phyloP scores from a whole-genome alignment of 2,329 filamentous ascomycete species.

The Mollisia scopiformis region DNA sequence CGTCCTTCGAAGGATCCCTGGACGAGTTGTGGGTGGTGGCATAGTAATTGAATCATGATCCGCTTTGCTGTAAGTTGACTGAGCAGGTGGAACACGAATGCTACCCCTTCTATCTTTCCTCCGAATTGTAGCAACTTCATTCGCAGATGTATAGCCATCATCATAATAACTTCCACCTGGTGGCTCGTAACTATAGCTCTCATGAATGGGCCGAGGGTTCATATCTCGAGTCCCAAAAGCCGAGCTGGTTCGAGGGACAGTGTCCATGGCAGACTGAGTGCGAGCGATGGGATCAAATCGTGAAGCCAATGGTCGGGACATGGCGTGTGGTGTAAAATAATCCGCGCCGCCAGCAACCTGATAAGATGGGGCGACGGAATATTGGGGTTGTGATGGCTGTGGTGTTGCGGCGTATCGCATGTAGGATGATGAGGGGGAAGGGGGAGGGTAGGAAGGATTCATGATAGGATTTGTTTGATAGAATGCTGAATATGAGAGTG shows the following conservation, averaged over 20 bases:
- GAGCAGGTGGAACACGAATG: slow-evolving; percentile 26
- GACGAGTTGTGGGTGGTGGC: slow-evolving; percentile 29
- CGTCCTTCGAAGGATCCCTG: slow-evolving; percentile 22
- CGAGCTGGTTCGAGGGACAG: slow-evolving; percentile 19
- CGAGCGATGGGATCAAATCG: slow-evolving; percentile 29
- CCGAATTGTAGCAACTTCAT: slow-evolving; percentile 21
- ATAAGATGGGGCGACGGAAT: slow-evolving; percentile 16
- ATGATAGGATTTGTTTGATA: slow-evolving; percentile 18
- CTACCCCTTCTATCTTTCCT: slow-evolving; percentile 25
- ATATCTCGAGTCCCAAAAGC: slow-evolving; percentile 23
- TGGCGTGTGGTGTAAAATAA: slow-evolving; percentile 20
- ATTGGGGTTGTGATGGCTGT: slow-evolving; percentile 7
- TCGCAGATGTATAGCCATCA: slow-evolving; percentile 30
- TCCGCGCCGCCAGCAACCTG: background rate
- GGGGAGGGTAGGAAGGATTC: slow-evolving; percentile 24
- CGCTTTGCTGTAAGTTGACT: slow-evolving; percentile 20
- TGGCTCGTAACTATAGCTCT: slow-evolving; percentile 10
- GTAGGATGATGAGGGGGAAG: slow-evolving; percentile 24
- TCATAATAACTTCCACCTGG: slow-evolving; percentile 23
- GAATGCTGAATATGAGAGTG: slow-evolving; percentile 30
- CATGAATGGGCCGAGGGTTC: background rate
- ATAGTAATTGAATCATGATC: slow-evolving; percentile 29
- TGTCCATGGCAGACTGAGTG: slow-evolving; percentile 26
- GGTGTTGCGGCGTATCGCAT: slow-evolving; percentile 19
- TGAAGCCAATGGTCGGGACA: slow-evolving; percentile 25